Percentiles rank a stretch among this genome's conserved stretches.
Evolutionary conservation across 2,329 filamentous ascomycete genomes (phyloP).

Genomic region (Hypoxylon sp.): DNA sequence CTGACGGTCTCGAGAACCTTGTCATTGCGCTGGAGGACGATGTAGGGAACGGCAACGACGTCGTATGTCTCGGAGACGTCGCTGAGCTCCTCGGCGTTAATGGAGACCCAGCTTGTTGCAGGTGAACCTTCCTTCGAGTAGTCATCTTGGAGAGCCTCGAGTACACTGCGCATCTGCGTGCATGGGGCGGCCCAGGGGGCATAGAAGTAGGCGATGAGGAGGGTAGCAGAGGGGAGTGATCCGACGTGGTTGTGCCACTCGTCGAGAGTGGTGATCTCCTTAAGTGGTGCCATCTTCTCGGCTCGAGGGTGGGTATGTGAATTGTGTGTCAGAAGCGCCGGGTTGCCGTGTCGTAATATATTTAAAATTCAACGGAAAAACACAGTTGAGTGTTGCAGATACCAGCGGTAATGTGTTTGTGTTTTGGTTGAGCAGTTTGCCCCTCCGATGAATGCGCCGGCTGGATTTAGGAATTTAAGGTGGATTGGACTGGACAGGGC

Average conservation of each 20-base stretch:
- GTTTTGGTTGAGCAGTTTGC: conserved; percentile 21
- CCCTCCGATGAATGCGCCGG: conserved; percentile 38
- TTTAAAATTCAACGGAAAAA: not conserved
- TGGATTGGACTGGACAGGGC: conserved; percentile 23
- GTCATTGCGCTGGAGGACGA: conserved; percentile 84
- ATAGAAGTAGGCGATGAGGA: conserved; percentile 93
- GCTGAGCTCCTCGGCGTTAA: conserved; percentile 95
- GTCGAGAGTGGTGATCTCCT: conserved; percentile 80
- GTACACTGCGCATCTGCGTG: conserved; percentile 90
- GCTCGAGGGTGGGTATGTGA: not conserved
- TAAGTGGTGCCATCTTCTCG: conserved; percentile 72
- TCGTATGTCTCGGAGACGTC: conserved; percentile 94
- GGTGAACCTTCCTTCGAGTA: conserved; percentile 79
- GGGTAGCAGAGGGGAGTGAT: conserved; percentile 76
- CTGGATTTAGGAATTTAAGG: conserved; percentile 20
- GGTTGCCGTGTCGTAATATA: not conserved
- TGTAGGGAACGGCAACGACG: conserved; percentile 92
- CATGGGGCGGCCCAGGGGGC: conserved; percentile 97
- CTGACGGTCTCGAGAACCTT: conserved; percentile 87
- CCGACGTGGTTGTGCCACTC: conserved; percentile 80
- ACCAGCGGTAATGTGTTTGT: conserved; percentile 9
- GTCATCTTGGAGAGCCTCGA: conserved; percentile 87
- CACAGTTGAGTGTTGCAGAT: not conserved
- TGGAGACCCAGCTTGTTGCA: conserved; percentile 84
- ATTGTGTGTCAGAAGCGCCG: not conserved